phyloP scores from a whole-genome alignment of 2,329 filamentous ascomycete genomes.

The Aspergillus brunneoviolaceus region DNA sequence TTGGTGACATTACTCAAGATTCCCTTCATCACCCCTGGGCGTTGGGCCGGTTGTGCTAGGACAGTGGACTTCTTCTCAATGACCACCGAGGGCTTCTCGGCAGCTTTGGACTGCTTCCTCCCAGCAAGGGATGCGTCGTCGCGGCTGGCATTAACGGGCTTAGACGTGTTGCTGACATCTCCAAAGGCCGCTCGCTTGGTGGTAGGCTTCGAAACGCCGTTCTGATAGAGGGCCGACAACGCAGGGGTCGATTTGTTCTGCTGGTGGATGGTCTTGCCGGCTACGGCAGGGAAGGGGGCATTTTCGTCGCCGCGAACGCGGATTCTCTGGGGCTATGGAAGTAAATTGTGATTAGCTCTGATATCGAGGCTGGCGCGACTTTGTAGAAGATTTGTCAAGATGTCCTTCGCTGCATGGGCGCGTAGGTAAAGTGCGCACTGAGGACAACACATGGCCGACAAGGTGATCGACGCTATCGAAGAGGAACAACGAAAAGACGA shows the following conservation, averaged over 20 bases:
- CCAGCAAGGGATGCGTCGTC: slow-evolving; percentile 57
- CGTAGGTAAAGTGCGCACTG: neutral
- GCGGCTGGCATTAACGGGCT: slow-evolving; percentile 43
- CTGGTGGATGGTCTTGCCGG: slow-evolving; percentile 67
- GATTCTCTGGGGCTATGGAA: slow-evolving; percentile 66
- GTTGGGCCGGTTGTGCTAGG: slow-evolving; percentile 61
- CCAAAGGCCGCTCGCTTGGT: slow-evolving; percentile 77
- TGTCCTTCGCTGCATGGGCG: neutral
- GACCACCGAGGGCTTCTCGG: slow-evolving; percentile 31
- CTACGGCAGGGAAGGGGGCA: slow-evolving; percentile 47
- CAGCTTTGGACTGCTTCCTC: slow-evolving; percentile 43
- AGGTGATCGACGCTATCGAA: neutral
- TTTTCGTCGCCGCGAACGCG: slow-evolving; percentile 71
- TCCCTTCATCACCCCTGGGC: slow-evolving; percentile 49
- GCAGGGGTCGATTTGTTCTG: slow-evolving; percentile 76
- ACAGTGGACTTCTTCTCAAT: slow-evolving; percentile 47
- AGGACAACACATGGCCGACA: neutral
- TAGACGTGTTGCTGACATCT: slow-evolving; percentile 72
- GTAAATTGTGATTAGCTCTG: slow-evolving; percentile 18
- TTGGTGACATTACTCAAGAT: slow-evolving; percentile 36
- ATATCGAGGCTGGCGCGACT: neutral
- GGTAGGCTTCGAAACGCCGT: slow-evolving; percentile 60
- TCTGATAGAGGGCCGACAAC: slow-evolving; percentile 56
- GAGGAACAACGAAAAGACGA: slow-evolving; percentile 18
- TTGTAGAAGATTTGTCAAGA: neutral